These are phyloP conservation scores for Wakefieldia striispora DNA, from an alignment of 768 basidiomycete species.

Conservation along the genomic window DNA sequence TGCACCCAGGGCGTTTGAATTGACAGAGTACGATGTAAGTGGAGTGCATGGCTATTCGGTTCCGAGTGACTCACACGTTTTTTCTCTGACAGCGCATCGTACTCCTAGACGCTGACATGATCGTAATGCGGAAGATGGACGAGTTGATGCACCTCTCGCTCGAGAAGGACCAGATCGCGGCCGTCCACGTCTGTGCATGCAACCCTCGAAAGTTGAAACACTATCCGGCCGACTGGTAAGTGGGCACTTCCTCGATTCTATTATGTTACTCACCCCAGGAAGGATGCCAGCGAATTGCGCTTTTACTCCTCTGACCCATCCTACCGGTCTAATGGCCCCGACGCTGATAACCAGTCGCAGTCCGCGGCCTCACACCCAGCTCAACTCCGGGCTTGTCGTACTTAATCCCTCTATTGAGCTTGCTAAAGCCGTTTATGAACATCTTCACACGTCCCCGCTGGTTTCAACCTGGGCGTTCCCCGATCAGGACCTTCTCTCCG, in stretches of 20 bases:
- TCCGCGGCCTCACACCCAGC: slow-evolving; percentile 74
- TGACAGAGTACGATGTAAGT: slow-evolving; percentile 63
- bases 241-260: background rate
- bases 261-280: slow-evolving; percentile 5
- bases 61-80: background rate
- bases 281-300: slow-evolving; percentile 95
- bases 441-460: slow-evolving; percentile 46
- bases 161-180: slow-evolving; percentile 74
- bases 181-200: slow-evolving; percentile 89
- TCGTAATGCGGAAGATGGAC: slow-evolving; percentile 82
- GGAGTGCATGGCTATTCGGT: slow-evolving; percentile 5
- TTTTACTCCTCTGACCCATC: slow-evolving; percentile 53
- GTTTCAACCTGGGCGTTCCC: slow-evolving; percentile 68
- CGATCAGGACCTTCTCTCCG: slow-evolving; percentile 90
- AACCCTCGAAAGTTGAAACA: slow-evolving; percentile 83
- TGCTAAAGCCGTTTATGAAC: slow-evolving; percentile 47
- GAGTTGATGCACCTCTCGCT: slow-evolving; percentile 57
- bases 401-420: slow-evolving; percentile 68
- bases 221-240: slow-evolving; percentile 87
- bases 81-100: slow-evolving; percentile 58
- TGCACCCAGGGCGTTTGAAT: slow-evolving; percentile 53
- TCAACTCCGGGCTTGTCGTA: slow-evolving; percentile 90
- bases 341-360: slow-evolving; percentile 39
- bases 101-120: slow-evolving; percentile 87
- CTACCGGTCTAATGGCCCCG: slow-evolving; percentile 47